Conservation (phyloP, 495 filamentous ascomycete species). For the Apodospora peruviana region DNA sequence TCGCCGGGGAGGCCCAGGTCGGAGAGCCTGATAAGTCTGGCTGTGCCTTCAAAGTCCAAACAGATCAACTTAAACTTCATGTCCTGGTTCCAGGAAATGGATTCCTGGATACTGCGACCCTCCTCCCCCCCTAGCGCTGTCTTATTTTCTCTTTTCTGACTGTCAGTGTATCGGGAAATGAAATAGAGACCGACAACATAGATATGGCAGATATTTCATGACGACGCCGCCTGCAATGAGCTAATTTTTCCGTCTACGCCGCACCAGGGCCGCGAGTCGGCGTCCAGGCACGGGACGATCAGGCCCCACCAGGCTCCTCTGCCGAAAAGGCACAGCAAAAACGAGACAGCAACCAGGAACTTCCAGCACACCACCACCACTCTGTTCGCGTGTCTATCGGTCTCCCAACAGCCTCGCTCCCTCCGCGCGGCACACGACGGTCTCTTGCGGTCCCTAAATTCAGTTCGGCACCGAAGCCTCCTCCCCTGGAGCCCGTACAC, state of each 20-base stretch:
- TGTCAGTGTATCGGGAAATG: background rate
- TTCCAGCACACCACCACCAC: background rate
- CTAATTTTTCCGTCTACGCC: background rate
- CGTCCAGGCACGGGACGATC: constrained; percentile 26
- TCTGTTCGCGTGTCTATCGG: background rate
- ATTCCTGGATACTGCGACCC: background rate
- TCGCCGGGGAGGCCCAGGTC: too few species aligned
- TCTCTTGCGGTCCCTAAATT: background rate
- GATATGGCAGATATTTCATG: background rate
- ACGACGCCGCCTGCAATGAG: background rate
- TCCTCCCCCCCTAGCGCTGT: background rate
- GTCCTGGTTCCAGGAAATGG: too few species aligned
- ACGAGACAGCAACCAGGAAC: constrained; percentile 4
- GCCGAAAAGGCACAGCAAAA: constrained; percentile 17
- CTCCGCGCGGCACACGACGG: constrained; percentile 5
- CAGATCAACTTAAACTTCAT: too few species aligned
- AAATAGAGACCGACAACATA: background rate
- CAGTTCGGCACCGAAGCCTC: constrained; percentile 11
- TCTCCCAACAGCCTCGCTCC: background rate
- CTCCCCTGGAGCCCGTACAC: too few species aligned
- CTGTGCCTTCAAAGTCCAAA: too few species aligned
- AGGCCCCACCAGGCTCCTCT: constrained; percentile 15
- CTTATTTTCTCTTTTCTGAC: background rate
- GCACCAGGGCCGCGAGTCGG: constrained; percentile 13
- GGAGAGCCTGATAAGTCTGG: too few species aligned